Evolutionary conservation across 768 basidiomycete genomes (phyloP).

Genomic region (Psilocybe subaeruginosa): DNA sequence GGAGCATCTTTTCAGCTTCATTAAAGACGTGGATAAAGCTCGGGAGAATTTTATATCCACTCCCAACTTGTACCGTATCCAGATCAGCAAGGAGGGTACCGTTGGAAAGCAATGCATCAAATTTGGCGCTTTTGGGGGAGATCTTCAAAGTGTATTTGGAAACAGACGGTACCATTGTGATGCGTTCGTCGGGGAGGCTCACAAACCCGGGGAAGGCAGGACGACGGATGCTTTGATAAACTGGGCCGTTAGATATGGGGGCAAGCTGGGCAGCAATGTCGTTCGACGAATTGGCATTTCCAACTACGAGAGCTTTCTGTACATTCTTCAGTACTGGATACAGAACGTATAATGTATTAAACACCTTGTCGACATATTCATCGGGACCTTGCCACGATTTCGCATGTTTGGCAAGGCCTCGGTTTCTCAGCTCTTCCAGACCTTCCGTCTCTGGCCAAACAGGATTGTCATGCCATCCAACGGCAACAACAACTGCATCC

Average conservation of each 20-base stretch:
- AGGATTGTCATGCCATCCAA: conserved; percentile 48
- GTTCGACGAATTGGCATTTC: conserved; percentile 56
- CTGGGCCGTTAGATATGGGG: conserved; percentile 37
- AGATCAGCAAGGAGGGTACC: conserved; percentile 40
- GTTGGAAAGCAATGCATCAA: conserved; percentile 39
- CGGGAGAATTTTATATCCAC: conserved; percentile 47
- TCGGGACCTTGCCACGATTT: conserved; percentile 43
- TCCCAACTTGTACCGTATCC: conserved; percentile 47
- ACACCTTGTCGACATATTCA: conserved; percentile 39
- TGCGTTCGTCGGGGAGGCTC: conserved; percentile 43
- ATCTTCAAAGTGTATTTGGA: conserved; percentile 28
- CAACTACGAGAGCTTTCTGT: conserved; percentile 50
- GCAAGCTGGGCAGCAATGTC: conserved; percentile 53
- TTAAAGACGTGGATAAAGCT: conserved; percentile 40
- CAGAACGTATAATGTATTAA: not conserved
- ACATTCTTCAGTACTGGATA: not conserved
- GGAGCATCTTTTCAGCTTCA: conserved; percentile 13
- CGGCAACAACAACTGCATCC: conserved; percentile 53
- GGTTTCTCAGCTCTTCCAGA: conserved; percentile 35
- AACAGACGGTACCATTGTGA: conserved; percentile 46
- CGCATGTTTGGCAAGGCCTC: conserved; percentile 44
- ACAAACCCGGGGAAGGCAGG: conserved; percentile 40
- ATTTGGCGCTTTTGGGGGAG: conserved; percentile 20
- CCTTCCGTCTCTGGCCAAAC: conserved; percentile 48
- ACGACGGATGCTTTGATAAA: conserved; percentile 50